A percentile compares a stretch with the other conserved stretches of the same genome.
phyloP scores from a whole-genome alignment of 2,329 filamentous ascomycete genomes.

The Cytospora chrysosperma region DNA sequence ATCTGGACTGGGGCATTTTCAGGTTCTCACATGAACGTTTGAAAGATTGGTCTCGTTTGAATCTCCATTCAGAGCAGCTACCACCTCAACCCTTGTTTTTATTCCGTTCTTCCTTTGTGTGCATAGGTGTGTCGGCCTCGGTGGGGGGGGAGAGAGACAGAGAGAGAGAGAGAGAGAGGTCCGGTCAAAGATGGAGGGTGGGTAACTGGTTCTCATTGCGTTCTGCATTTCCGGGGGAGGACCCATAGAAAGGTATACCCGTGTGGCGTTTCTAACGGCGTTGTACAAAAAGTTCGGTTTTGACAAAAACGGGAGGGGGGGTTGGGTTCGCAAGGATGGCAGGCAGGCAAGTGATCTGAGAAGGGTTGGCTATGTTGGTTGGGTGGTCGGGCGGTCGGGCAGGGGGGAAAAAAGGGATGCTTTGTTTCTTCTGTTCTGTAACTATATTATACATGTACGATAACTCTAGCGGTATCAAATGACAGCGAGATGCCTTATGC shows the following conservation, averaged over 20 bases:
- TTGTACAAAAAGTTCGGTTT: neutral
- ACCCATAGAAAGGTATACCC: conserved; percentile 15
- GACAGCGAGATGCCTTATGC: neutral
- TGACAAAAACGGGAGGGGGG: neutral
- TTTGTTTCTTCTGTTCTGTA: neutral
- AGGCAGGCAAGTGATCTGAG: neutral
- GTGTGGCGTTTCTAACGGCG: conserved; percentile 7
- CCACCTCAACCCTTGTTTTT: neutral
- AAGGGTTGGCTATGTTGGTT: neutral
- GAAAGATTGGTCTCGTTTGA: neutral
- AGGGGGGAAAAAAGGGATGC: neutral
- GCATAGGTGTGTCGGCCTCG: neutral
- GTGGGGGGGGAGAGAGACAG: too few relatives aligned
- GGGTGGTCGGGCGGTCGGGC: neutral
- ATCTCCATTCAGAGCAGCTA: neutral
- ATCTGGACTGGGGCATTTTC: neutral
- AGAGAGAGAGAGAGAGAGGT: too few relatives aligned
- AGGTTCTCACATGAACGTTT: neutral
- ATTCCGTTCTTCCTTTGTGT: neutral
- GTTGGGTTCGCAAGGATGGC: neutral
- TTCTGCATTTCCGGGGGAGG: conserved; percentile 12
- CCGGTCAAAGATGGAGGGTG: neutral
- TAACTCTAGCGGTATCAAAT: neutral
- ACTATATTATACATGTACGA: neutral
- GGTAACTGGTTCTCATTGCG: neutral